These are phyloP conservation scores for Helianthus tuberosus DNA, from an alignment of 129 eudicot genomes.

Conservation along the genomic window DNA sequence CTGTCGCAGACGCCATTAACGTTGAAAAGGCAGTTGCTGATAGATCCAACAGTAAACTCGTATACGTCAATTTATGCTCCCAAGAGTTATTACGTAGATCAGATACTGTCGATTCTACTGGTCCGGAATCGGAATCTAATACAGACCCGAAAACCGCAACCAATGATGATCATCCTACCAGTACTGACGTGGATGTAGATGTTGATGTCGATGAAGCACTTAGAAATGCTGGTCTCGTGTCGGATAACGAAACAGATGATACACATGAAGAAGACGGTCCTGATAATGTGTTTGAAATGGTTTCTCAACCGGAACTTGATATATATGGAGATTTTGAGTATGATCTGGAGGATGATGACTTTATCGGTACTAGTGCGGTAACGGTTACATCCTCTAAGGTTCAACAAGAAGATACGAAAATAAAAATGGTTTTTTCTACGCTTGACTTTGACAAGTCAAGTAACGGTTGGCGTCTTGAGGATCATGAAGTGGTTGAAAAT, in stretches of 20 bases:
- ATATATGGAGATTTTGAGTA: conserved; percentile 95
- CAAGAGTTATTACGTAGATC: conserved; percentile 69
- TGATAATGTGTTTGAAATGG: conserved; percentile 77
- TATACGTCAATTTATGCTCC: conserved; percentile 79
- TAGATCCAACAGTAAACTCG: conserved; percentile 82
- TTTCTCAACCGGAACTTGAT: conserved; percentile 77
- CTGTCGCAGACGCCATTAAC: conserved; percentile 88
- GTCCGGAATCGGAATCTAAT: conserved; percentile 39
- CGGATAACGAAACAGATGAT: conserved; percentile 54
- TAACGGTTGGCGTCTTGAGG: conserved; percentile 31
- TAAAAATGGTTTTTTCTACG: conserved; percentile 76
- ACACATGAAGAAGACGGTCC: conserved; percentile 50
- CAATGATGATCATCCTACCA: conserved; percentile 33
- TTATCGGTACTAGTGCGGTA: conserved; percentile 53
- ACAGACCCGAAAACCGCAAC: conserved; percentile 32
- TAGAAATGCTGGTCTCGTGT: conserved; percentile 76
- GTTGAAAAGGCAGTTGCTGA: conserved; percentile 82
- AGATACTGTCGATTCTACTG: conserved; percentile 27
- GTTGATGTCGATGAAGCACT: conserved; percentile 81
- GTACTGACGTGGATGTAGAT: conserved; percentile 52
- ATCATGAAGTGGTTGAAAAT: conserved; percentile 32
- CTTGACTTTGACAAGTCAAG: conserved; percentile 39
- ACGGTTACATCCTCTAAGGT: conserved; percentile 38
- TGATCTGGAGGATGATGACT: conserved; percentile 84
- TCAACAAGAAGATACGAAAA: conserved; percentile 54